Conservation (phyloP, 2,329 filamentous ascomycete species). For the Alternaria incomplexa region DNA sequence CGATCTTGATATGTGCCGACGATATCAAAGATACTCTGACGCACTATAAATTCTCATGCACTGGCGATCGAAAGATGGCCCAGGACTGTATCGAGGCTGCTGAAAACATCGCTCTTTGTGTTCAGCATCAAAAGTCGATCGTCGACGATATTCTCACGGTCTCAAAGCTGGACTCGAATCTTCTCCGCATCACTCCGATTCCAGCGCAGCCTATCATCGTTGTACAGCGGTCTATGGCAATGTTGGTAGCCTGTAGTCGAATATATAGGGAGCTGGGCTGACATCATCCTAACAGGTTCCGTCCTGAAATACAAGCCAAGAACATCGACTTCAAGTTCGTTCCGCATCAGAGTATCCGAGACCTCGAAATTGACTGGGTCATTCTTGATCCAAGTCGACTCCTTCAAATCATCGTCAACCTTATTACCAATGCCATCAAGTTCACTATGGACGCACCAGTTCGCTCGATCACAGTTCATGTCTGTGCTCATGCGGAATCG, state of each 20-base stretch:
- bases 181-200: constrained; percentile 46
- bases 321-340: constrained; percentile 37
- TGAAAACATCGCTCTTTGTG: constrained; percentile 51
- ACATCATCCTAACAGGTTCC: constrained; percentile 17
- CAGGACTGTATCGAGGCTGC: constrained; percentile 39
- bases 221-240: constrained; percentile 42
- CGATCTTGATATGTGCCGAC: constrained; percentile 43
- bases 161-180: constrained; percentile 40
- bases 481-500: constrained; percentile 46
- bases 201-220: constrained; percentile 45
- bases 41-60: constrained; percentile 21
- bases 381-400: constrained; percentile 52
- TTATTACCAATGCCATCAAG: constrained; percentile 57
- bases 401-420: constrained; percentile 51
- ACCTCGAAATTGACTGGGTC: constrained; percentile 48
- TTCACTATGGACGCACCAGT: constrained; percentile 48
- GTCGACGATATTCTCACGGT: constrained; percentile 46
- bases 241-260: constrained; percentile 25
- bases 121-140: constrained; percentile 44
- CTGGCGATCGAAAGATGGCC: constrained; percentile 20
- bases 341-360: constrained; percentile 43
- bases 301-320: constrained; percentile 41
- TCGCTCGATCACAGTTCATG: constrained; percentile 48
- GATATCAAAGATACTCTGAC: constrained; percentile 36
- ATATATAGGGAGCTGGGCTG: neutral